These are phyloP conservation scores for Picea abies DNA, from an alignment of 83 land plant genomes.

Conservation along the genomic window DNA sequence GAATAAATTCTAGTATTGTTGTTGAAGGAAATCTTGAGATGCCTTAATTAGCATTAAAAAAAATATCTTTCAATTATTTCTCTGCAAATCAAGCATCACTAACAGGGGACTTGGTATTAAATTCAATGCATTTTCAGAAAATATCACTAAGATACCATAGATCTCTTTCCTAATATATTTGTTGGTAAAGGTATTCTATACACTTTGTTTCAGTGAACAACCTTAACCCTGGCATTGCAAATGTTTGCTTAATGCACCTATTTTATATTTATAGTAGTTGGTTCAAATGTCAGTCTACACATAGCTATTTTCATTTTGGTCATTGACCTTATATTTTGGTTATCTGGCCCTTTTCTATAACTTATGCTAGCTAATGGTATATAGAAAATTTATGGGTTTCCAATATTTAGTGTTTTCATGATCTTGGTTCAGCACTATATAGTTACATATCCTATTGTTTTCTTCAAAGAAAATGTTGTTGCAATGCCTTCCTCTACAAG, in stretches of 20 bases:
- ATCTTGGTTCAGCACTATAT: background rate
- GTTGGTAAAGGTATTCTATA: too few species aligned
- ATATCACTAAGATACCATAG: slow-evolving; percentile 54
- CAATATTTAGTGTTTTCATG: background rate
- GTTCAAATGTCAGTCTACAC: background rate
- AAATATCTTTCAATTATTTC: too few species aligned
- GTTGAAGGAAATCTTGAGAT: too few species aligned
- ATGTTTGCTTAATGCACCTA: background rate
- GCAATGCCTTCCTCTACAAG: slow-evolving; percentile 57
- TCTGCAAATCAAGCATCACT: slow-evolving; percentile 60
- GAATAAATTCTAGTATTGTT: too few species aligned
- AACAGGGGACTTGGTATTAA: slow-evolving; percentile 77
- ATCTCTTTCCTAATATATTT: slow-evolving; percentile 50
- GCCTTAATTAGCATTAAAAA: too few species aligned
- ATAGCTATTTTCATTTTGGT: background rate
- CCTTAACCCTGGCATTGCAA: slow-evolving; percentile 54
- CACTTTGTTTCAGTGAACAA: slow-evolving; percentile 14
- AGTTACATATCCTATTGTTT: background rate
- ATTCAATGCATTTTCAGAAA: slow-evolving; percentile 50
- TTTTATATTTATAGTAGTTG: background rate
- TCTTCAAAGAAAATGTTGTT: slow-evolving; percentile 51
- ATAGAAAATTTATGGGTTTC: background rate
- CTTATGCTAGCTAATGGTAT: background rate
- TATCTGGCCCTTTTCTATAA: background rate
- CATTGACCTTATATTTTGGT: background rate